Evolutionary conservation across 1,284 basidiomycete genomes (phyloP).

Genomic region (Apiotrichum montevideense): DNA sequence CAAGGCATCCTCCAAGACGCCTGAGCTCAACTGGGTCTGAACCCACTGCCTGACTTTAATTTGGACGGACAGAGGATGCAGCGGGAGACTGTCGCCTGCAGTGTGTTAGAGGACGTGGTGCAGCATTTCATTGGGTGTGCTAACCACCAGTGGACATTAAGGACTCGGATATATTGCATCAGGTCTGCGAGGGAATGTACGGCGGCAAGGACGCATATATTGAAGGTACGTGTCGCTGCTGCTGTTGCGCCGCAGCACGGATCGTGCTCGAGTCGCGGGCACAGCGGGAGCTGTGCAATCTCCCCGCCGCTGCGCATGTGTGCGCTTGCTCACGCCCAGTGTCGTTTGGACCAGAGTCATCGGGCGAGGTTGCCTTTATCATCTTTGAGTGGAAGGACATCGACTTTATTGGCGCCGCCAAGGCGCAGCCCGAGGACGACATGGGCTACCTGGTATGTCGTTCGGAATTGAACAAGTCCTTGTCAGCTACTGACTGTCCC

Average conservation of each 20-base stretch:
- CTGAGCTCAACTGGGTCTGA: too few species aligned
- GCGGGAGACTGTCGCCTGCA: too few species aligned
- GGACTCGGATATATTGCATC: slow-evolving; percentile 59
- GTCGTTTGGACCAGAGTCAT: slow-evolving; percentile 66
- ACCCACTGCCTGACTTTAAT: too few species aligned
- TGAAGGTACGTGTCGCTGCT: slow-evolving; percentile 56
- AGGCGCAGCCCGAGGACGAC: slow-evolving; percentile 22
- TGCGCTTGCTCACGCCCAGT: slow-evolving; percentile 54
- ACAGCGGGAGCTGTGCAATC: too few species aligned
- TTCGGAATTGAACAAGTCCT: neutral
- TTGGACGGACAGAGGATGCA: too few species aligned
- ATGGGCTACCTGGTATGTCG: slow-evolving; percentile 21
- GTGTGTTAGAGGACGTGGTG: too few species aligned
- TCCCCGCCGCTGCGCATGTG: too few species aligned
- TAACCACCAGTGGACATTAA: slow-evolving; percentile 33
- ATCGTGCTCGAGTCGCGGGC: too few species aligned
- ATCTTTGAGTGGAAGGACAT: slow-evolving; percentile 94
- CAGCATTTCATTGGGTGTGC: slow-evolving; percentile 25
- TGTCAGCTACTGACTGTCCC: neutral
- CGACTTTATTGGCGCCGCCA: slow-evolving; percentile 64
- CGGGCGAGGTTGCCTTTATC: slow-evolving; percentile 87
- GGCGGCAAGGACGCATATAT: slow-evolving; percentile 71
- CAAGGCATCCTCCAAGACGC: too few species aligned
- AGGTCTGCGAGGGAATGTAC: slow-evolving; percentile 96
- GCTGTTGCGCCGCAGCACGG: too few species aligned